Evolutionary conservation across 202 grass and related monocot species (phyloP), one percentile per base, ranked within the genome.

Genomic region (Cymbopogon flexuosus): DNA sequence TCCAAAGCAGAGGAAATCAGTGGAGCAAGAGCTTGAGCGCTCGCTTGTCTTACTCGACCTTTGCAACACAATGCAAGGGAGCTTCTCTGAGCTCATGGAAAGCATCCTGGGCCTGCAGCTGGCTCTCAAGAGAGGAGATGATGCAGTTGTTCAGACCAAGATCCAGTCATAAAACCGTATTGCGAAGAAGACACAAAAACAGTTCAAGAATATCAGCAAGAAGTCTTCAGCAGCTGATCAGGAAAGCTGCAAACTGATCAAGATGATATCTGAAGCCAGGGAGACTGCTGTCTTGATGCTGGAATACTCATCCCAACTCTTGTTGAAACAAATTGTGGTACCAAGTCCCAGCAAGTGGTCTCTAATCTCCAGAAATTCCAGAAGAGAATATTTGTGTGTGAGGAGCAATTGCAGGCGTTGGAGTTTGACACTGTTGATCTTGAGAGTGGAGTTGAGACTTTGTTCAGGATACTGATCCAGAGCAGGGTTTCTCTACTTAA

Each of bases 401-500:
- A 77, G 30, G 71, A 70, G 64, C 64, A 87, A 42, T 58, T 82
- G 72, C 60, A 43, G 14, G 42, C 4, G 35, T 16, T 91, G 30
- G 71, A 81, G 65, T 45, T 70, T 43, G 75, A 75, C 37, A 70
- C 89, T 12, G 39, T 60, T 79, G 75, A 80, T 52, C 65, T 93
- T 15, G 81, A 93, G 40, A 81, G 39, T 8, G 62, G 81, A 84
- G 24, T 89, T 43, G 86, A 15, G 36, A 40, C 62, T 72, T 49
- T 84, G 78, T 75, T 82, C 40, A 68, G 72, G 35, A 83, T 70
- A 87, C 40, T 91, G 70, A 85, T 93, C 72, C 88, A 81, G 68
- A 91, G 47, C 75, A 87, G 86, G 73, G 86, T 84, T 22, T 89
- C 84, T 63, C 78, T 91, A 73, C 82, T 97, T 29, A 97, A 97